These are phyloP conservation scores for Mortierella sp. DNA, from an alignment of 371 early-diverging fungal genomes.

Conservation along the genomic window DNA sequence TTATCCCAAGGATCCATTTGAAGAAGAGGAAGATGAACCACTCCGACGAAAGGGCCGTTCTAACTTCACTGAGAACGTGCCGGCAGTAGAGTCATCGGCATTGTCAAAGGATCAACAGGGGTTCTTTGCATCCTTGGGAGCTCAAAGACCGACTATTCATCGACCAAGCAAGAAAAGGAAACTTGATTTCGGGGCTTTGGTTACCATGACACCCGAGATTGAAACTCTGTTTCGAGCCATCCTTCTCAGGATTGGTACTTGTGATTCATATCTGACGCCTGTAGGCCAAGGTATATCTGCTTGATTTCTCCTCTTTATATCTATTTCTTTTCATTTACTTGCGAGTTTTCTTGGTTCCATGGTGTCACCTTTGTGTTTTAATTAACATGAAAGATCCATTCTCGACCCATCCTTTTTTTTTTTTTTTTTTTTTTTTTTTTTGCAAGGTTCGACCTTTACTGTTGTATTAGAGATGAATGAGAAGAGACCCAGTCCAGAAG, in stretches of 20 bases:
- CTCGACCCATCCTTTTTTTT: neutral
- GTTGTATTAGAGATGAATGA: constrained; percentile 36
- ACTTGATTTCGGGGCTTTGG: constrained; percentile 7
- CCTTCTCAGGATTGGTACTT: constrained; percentile 35
- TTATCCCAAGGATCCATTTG: neutral
- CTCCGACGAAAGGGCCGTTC: neutral
- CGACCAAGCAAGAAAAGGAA: neutral
- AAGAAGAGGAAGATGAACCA: constrained; percentile 18
- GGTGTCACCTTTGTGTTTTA: neutral
- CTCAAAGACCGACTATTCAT: neutral
- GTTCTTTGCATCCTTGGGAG: neutral
- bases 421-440: neutral
- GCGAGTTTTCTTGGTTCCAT: neutral
- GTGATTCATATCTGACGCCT: constrained; percentile 19
- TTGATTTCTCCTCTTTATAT: neutral
- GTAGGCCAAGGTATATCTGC: constrained; percentile 20
- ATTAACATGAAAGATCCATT: neutral
- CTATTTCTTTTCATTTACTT: neutral
- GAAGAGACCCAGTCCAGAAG: constrained; percentile 17
- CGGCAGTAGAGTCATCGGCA: neutral
- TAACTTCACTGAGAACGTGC: neutral
- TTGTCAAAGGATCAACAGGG: neutral
- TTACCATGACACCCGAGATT: constrained; percentile 26
- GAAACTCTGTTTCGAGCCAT: constrained; percentile 34
- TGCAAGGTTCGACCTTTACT: constrained; percentile 31